A percentile compares a stretch with the other conserved stretches of the same genome.
phyloP scores from a whole-genome alignment of 805 yeast genomes.

The Lachancea cidri region DNA sequence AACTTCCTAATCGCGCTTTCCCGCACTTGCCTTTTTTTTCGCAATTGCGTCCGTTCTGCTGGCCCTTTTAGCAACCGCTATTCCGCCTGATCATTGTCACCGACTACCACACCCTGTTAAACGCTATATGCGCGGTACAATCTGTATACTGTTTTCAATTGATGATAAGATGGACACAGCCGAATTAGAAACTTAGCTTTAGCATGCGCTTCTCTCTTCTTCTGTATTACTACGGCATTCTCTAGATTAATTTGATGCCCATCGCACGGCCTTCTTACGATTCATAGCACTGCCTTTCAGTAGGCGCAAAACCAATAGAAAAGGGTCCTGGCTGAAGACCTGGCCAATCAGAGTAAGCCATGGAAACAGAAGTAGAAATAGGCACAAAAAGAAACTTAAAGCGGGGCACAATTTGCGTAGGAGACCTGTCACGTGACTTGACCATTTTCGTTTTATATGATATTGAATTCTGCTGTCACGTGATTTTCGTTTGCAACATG shows the following conservation, averaged over 20 bases:
- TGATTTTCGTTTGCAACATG: too few relatives aligned
- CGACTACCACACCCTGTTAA: background rate
- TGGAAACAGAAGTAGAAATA: background rate
- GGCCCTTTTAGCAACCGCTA: background rate
- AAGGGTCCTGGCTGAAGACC: background rate
- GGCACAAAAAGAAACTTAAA: background rate
- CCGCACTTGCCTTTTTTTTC: background rate
- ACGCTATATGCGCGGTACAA: background rate
- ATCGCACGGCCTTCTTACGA: background rate
- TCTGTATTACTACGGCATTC: background rate
- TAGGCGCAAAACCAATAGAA: background rate
- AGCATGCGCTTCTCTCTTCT: background rate
- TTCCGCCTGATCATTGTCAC: background rate
- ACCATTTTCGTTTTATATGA: too few relatives aligned
- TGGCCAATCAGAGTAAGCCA: background rate
- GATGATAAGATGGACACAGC: background rate
- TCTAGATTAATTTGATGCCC: background rate
- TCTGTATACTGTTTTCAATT: background rate
- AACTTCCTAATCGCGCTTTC: background rate
- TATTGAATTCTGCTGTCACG: too few relatives aligned
- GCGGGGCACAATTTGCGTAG: background rate
- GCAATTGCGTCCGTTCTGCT: background rate
- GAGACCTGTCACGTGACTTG: background rate
- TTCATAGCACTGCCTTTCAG: background rate
- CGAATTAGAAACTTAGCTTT: background rate